Conservation (phyloP, 352 stramenopile genomes). For the Phytophthora aleatoria region DNA sequence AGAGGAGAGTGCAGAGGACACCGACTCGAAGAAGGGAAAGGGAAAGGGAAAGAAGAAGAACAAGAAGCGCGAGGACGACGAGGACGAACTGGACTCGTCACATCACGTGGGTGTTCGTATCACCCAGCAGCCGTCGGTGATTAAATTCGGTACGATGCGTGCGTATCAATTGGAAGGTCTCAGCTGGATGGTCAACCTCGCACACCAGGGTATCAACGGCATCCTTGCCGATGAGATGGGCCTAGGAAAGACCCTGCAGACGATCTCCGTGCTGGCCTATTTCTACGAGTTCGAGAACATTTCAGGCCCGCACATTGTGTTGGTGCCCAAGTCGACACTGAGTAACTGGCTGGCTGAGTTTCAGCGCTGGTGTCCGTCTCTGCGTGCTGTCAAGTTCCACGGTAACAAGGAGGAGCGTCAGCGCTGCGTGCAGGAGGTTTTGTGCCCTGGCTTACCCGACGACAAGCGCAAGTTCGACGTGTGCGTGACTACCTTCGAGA, state of each 20-base stretch:
- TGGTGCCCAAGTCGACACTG: conserved; percentile 94
- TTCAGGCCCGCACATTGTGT: conserved; percentile 91
- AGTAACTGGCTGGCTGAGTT: conserved; percentile 96
- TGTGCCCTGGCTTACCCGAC: conserved; percentile 86
- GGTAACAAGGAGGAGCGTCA: conserved; percentile 90
- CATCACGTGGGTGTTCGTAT: conserved; percentile 89
- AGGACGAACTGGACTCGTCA: conserved; percentile 74
- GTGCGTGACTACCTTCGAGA: conserved; percentile 98
- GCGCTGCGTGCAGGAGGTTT: conserved; percentile 87
- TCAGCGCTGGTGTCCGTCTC: conserved; percentile 89
- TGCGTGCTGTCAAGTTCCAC: conserved; percentile 95
- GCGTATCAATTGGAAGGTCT: conserved; percentile 99
- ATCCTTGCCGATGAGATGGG: conserved; percentile 98
- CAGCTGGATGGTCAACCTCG: conserved; percentile 98
- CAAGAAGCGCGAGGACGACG: conserved; percentile 88
- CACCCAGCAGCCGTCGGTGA: conserved; percentile 91
- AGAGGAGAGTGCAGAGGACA: conserved; percentile 52
- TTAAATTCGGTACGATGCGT: conserved; percentile 95
- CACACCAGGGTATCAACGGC: conserved; percentile 98
- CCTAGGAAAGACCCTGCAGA: conserved; percentile 98
- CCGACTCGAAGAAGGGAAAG: conserved; percentile 56
- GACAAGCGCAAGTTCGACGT: conserved; percentile 96
- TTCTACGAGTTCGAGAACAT: conserved; percentile 87
- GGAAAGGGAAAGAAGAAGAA: conserved; percentile 47
- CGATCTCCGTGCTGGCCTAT: conserved; percentile 87